Conservation (phyloP, 164 flowering plant species). For the Tinospora cordifolia region DNA sequence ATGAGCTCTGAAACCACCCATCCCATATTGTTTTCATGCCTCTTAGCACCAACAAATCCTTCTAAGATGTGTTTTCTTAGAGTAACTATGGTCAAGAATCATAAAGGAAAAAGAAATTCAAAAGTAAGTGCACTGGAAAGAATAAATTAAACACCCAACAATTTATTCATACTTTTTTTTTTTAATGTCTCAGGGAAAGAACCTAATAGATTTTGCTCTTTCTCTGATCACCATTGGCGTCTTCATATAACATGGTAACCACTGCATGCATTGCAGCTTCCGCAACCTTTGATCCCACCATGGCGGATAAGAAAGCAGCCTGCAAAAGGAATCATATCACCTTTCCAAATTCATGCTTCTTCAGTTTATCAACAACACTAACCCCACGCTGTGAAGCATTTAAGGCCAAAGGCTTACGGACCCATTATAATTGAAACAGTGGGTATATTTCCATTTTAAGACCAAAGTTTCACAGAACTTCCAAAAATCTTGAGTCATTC, state of each 20-base stretch:
- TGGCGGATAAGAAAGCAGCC: conserved; percentile 87
- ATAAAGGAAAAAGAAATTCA: not conserved
- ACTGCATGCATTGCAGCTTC: conserved; percentile 86
- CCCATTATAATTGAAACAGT: no score
- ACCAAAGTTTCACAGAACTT: not conserved
- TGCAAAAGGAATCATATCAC: conserved; percentile 21
- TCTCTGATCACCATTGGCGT: conserved; percentile 10
- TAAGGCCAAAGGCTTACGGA: no score
- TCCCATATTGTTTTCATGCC: no score
- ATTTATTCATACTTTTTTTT: conserved; percentile 33
- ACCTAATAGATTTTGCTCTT: conserved; percentile 16
- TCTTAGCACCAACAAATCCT: not conserved
- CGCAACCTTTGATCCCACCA: conserved; percentile 76
- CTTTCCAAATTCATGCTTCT: no score
- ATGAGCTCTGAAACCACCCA: no score
- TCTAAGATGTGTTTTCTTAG: not conserved
- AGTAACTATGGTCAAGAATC: not conserved
- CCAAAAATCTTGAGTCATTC: no score
- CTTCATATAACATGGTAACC: conserved; percentile 46
- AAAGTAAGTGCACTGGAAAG: not conserved
- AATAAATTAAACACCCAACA: not conserved
- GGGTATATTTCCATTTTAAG: no score
- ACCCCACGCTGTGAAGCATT: no score
- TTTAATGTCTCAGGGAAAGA: conserved; percentile 16
- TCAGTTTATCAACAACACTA: no score